These are phyloP conservation scores for Nitzschia sp. DNA, from an alignment of 108 stramenopile genomes.

Conservation along the genomic window DNA sequence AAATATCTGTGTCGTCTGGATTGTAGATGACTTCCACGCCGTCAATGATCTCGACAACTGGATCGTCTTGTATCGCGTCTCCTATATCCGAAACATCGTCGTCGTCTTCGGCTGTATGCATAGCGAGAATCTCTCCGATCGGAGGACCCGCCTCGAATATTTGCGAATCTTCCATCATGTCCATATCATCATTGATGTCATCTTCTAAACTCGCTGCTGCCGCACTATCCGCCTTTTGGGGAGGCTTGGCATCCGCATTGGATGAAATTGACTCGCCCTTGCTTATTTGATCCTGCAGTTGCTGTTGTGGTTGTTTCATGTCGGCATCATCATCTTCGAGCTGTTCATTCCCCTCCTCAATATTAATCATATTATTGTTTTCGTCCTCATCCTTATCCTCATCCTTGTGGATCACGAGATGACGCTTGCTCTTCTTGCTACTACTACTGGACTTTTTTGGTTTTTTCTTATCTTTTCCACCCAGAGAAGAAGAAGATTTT, in stretches of 20 bases:
- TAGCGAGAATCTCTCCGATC: slow-evolving; percentile 22
- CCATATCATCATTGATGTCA: slow-evolving; percentile 12
- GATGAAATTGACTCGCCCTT: neutral
- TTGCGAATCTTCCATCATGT: slow-evolving; percentile 12
- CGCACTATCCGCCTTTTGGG: neutral
- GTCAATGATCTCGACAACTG: slow-evolving; percentile 9
- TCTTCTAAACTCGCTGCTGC: neutral
- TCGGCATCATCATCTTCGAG: neutral
- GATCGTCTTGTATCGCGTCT: slow-evolving; percentile 17
- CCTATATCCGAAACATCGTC: slow-evolving; percentile 35
- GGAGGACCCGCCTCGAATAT: slow-evolving; percentile 16
- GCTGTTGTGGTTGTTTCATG: neutral
- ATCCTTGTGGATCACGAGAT: neutral
- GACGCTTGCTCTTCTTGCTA: neutral
- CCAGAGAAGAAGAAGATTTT: neutral
- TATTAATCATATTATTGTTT: no score
- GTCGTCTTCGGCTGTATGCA: slow-evolving; percentile 10
- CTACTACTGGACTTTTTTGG: neutral
- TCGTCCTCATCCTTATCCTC: neutral
- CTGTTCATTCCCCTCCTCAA: slow-evolving; percentile 13
- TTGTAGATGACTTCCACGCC: slow-evolving; percentile 26
- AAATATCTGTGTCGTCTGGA: slow-evolving; percentile 26
- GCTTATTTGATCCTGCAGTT: neutral
- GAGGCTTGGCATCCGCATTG: neutral
- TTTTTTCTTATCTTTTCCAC: neutral